Conservation (phyloP, 2,329 filamentous ascomycete species). For the Epichloe aotearoae region DNA sequence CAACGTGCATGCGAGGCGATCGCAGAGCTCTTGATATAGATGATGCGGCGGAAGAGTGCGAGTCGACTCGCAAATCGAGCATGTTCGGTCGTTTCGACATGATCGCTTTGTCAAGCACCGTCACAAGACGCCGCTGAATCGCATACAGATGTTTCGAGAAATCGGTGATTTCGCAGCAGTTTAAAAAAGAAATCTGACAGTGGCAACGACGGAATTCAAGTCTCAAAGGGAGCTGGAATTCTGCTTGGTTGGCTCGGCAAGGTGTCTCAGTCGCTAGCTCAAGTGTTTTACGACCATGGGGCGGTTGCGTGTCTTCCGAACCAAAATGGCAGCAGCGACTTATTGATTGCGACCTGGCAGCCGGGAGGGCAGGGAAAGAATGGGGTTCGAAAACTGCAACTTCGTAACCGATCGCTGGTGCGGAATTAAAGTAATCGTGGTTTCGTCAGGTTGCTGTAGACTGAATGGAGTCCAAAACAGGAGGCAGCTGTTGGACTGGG, state of each 20-base stretch:
- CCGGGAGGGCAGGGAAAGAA: not conserved
- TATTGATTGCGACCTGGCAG: not conserved
- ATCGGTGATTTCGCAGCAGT: not conserved
- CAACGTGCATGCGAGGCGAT: slow-evolving; percentile 65
- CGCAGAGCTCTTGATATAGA: slow-evolving; percentile 40
- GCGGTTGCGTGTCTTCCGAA: slow-evolving; percentile 3
- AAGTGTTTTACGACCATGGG: slow-evolving; percentile 11
- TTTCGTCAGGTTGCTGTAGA: not conserved
- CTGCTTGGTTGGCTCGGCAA: slow-evolving; percentile 4
- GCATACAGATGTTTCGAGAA: slow-evolving; percentile 4
- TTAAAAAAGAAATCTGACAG: not conserved
- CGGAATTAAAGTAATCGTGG: not conserved
- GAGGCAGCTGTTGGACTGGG: no score
- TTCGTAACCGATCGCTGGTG: not conserved
- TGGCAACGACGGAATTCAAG: not conserved
- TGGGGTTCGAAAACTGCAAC: not conserved
- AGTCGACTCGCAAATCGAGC: slow-evolving; percentile 46
- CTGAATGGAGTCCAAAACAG: not conserved
- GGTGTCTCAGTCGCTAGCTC: slow-evolving; percentile 10
- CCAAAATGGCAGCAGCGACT: not conserved
- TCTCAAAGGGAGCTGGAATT: slow-evolving; percentile 5
- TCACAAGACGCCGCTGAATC: slow-evolving; percentile 2
- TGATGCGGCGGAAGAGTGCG: slow-evolving; percentile 34
- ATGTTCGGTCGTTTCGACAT: slow-evolving; percentile 46
- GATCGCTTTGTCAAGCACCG: slow-evolving; percentile 5